Base-by-base conservation (phyloP, 2,329 filamentous ascomycete species). In the Aspergillus udagawae region DNA sequence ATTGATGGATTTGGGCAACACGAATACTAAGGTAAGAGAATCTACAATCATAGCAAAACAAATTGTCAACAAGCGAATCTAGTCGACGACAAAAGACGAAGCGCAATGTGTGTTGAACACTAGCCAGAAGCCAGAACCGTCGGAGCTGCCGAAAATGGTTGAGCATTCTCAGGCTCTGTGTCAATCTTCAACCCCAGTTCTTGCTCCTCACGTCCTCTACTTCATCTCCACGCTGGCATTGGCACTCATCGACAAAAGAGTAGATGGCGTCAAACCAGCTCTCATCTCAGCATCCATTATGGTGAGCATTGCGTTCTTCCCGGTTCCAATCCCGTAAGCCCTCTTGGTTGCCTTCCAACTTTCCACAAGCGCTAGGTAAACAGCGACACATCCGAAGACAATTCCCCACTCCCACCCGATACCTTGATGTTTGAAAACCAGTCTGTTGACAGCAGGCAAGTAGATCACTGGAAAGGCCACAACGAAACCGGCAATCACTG, bases 391-490 rank as follows among this genome's bases (percentile, higher is more conserved):
- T 29, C 85, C 74, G 55, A 89, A 81, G 0, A 87, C 83, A n/a
- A 89, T 77, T 0, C 77, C 83, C 87, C 86, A 90, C 67, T 89
- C 86, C 86, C 85, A 87, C 4, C 72, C 80, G 50, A 90, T 89
- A 0, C 80, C 81, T 9, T 77, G 79, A 60, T 89, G 87, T 64
- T 87, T 83, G 71, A 89, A 89, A 0, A 89, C 86, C 1, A 77
- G 69, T 1, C 78, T 77, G 68, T 88, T 88, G 53, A 90, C 77
- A 12, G 81, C 83, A 0, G 88, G 87, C 38, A 90, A 86, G 63
- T 90, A 90, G 2, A 86, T 75, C 1, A 82, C 80, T 0, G 83
- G 83, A 57, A 86, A 83, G 0, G 83, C 75, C 20, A 80, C 77
- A 12, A 84, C 61, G 53, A 80, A 80, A 6, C 83, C 84, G n/a